Conservation (phyloP, 805 yeast species). For the Sugiyamaella smithiae region DNA sequence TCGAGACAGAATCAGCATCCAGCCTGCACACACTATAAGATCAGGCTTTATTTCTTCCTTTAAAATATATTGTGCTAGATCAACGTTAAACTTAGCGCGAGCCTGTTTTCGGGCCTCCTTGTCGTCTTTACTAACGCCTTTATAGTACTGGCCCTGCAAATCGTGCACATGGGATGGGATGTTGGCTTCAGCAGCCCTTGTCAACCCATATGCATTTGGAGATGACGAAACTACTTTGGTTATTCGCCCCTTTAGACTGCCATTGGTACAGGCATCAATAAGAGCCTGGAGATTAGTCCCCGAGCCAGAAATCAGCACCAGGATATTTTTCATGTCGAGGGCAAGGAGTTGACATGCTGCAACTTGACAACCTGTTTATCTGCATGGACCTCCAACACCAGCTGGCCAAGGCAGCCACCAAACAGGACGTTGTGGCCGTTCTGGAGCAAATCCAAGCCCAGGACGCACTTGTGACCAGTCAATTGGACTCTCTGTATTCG, state of each 20-base stretch:
- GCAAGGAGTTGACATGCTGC: neutral
- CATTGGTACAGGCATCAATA: conserved; percentile 61
- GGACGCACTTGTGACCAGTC: neutral
- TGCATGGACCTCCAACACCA: neutral
- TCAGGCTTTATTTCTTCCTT: conserved; percentile 61
- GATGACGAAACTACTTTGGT: conserved; percentile 82
- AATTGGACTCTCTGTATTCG: conserved; percentile 15
- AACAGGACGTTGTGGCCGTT: conserved; percentile 17
- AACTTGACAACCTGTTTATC: neutral
- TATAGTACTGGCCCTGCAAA: conserved; percentile 62
- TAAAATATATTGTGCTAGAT: conserved; percentile 67
- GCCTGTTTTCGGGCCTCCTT: conserved; percentile 55
- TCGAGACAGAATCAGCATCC: conserved; percentile 91
- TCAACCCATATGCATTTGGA: conserved; percentile 80
- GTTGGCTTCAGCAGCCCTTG: conserved; percentile 64
- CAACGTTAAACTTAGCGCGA: conserved; percentile 70
- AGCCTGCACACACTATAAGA: conserved; percentile 94
- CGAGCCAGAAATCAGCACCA: conserved; percentile 88
- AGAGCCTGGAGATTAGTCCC: conserved; percentile 96
- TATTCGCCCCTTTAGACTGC: conserved; percentile 47
- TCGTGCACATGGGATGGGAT: conserved; percentile 73
- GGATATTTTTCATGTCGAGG: conserved; percentile 36
- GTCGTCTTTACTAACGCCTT: conserved; percentile 69
- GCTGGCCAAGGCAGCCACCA: conserved; percentile 7
- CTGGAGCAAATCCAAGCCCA: conserved; percentile 15